Evolutionary conservation across 495 filamentous ascomycete species (phyloP), one percentile per base, ranked within the genome.

Genomic region (Schizothecium vesticola): DNA sequence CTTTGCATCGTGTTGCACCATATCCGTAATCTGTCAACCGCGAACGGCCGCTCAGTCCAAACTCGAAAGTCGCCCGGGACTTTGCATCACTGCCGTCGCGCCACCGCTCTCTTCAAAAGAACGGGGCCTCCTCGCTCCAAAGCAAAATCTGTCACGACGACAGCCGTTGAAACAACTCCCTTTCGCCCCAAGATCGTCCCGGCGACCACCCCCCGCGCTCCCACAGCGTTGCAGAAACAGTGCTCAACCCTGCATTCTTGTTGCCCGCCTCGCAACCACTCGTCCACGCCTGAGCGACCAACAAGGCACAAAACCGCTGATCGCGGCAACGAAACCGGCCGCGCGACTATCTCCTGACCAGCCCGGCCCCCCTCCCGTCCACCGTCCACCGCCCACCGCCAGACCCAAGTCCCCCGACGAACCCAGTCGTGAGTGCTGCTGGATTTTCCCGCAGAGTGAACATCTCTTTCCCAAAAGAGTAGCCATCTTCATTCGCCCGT

Each of bases 241-340:
- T 56, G 36, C 68, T 69, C 59, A 56, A 61, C 64, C 62, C 55
- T 61, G 66, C 62, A 64, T 61, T 57, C 69, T 59, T 69, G 63
- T 71, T 8, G 33, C 33, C 33, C 33, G 33, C 73, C 67, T 70
- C 67, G 67, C 67, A 68, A 56, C 71, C 71, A 73, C 64, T 71
- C 67, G 56, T 51, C 36, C 51, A 23, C 60, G 43, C 61, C 56
- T 23, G 28, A 26, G 23, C 13, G 59, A 36, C 60, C 62, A 59
- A 61, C 71, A 72, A 74, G 75, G 75, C 70, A 74, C 69, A 70
- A 16, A 66, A 63, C 72, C 69, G 73, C 75, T 76, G 75, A 76
- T 76, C 75, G 74, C 72, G 72, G 75, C 69, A 73, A 70, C 62
- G 67, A 77, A 76, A 72, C 72, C 69, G 72, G 70, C 64, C 71